A percentile compares a stretch with the other conserved stretches of the same genome.
phyloP scores from a whole-genome alignment of 2,329 filamentous ascomycete species.

The Byssoonygena ceratinophila region DNA sequence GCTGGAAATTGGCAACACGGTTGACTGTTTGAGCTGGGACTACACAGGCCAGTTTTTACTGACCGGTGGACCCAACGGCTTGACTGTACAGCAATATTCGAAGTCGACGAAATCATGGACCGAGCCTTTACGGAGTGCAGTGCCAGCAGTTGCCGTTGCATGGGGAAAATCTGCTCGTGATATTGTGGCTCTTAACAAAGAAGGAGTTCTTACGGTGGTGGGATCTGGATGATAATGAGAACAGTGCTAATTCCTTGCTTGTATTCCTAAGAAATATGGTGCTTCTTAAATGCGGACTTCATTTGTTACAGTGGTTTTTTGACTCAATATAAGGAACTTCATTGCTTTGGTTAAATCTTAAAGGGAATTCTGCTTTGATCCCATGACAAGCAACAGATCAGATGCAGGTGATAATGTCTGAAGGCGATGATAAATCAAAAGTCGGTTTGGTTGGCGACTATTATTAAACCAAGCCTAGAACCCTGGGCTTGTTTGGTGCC shows the following conservation, averaged over 20 bases:
- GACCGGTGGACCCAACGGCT: conserved; percentile 64
- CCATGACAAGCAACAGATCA: background rate
- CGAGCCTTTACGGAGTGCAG: conserved; percentile 67
- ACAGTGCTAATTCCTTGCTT: conserved; percentile 16
- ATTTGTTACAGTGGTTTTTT: background rate
- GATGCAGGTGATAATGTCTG: background rate
- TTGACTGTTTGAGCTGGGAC: conserved; percentile 75
- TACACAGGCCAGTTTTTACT: conserved; percentile 91
- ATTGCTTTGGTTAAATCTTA: background rate
- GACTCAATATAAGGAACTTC: conserved; percentile 4
- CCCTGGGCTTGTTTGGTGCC: background rate
- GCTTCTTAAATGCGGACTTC: conserved; percentile 11
- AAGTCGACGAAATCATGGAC: conserved; percentile 84
- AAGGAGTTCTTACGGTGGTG: conserved; percentile 66
- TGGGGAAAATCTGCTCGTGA: conserved; percentile 70
- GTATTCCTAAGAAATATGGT: conserved; percentile 7
- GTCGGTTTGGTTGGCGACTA: background rate
- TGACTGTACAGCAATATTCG: conserved; percentile 80
- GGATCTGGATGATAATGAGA: conserved; percentile 40
- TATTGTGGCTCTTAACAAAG: conserved; percentile 61
- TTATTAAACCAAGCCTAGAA: background rate
- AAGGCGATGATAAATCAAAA: background rate
- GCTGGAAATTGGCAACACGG: conserved; percentile 71
- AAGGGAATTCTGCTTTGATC: conserved; percentile 6
- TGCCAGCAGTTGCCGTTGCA: conserved; percentile 59